A percentile compares a stretch with the other conserved stretches of the same genome.
Conservation (phyloP, 1,284 basidiomycete genomes). For the Pholiota adiposa region DNA sequence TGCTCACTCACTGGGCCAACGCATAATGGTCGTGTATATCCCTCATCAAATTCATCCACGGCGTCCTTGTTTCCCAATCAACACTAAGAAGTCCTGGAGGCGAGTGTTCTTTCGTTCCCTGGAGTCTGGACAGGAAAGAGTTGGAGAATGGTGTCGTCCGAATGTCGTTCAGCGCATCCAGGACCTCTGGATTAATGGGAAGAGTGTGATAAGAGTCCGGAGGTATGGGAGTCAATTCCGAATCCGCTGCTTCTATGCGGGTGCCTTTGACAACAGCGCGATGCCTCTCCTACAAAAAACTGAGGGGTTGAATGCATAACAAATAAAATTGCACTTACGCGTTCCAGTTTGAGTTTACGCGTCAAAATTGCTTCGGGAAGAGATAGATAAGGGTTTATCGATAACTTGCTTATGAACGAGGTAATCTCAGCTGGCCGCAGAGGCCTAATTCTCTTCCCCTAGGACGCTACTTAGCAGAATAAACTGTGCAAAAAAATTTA, state of each 20-base stretch:
- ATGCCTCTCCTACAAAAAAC: slow-evolving; percentile 39
- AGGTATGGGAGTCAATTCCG: slow-evolving; percentile 29
- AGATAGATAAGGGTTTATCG: slow-evolving; percentile 17
- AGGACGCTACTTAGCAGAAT: neutral
- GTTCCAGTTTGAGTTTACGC: slow-evolving; percentile 51
- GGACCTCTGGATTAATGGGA: slow-evolving; percentile 44
- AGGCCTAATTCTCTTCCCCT: slow-evolving; percentile 44
- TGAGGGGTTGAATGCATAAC: neutral
- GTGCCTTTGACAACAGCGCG: slow-evolving; percentile 28
- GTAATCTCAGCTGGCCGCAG: slow-evolving; percentile 42
- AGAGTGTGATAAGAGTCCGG: slow-evolving; percentile 24
- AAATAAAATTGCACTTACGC: slow-evolving; percentile 34
- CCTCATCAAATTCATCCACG: slow-evolving; percentile 76
- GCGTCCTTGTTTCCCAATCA: slow-evolving; percentile 71
- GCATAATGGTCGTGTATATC: slow-evolving; percentile 68
- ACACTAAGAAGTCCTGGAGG: slow-evolving; percentile 48
- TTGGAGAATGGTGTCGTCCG: slow-evolving; percentile 61
- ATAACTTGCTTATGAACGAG: slow-evolving; percentile 30
- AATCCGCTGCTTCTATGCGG: slow-evolving; percentile 18
- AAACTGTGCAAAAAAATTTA: neutral
- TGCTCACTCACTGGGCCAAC: slow-evolving; percentile 63
- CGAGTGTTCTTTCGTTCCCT: slow-evolving; percentile 39
- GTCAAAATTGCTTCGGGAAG: slow-evolving; percentile 40
- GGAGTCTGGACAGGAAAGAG: slow-evolving; percentile 66
- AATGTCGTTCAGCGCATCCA: slow-evolving; percentile 59